Evolutionary conservation across 257 asterid genomes (phyloP).

Genomic region (Primulina huaijiensis): DNA sequence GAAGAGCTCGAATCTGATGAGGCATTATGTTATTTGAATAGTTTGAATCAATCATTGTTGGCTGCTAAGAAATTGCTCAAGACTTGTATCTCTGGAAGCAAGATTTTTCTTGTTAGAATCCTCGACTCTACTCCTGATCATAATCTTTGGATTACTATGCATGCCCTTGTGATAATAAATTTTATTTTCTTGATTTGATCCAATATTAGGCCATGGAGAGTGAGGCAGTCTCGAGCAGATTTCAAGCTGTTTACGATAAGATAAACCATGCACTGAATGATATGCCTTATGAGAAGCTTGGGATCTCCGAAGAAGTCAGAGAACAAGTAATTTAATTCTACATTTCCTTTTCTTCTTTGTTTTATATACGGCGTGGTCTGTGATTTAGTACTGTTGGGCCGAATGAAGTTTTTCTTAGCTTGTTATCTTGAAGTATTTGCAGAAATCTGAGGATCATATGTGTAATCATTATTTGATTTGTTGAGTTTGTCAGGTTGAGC

Average conservation of each 20-base stretch:
- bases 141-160: neutral
- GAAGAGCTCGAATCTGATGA: slow-evolving; percentile 40
- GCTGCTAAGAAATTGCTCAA: slow-evolving; percentile 49
- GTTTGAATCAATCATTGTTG: slow-evolving; percentile 36
- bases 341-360: neutral
- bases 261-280: slow-evolving; percentile 38
- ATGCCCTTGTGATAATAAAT: neutral
- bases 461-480: neutral
- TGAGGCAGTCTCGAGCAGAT: slow-evolving; percentile 49
- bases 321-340: slow-evolving; percentile 40
- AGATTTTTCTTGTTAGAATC: slow-evolving; percentile 50
- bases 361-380: too few relatives aligned
- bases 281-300: slow-evolving; percentile 43
- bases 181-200: neutral
- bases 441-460: neutral
- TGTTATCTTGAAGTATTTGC: neutral
- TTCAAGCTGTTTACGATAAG: slow-evolving; percentile 45
- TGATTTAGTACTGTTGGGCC: neutral
- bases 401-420: neutral
- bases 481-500: slow-evolving; percentile 41
- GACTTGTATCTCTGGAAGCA: slow-evolving; percentile 50
- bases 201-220: slow-evolving; percentile 47
- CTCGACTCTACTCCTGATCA: neutral
- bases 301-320: slow-evolving; percentile 60
- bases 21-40: slow-evolving; percentile 23